Base-by-base conservation (phyloP, 2,329 filamentous ascomycete species). In the Penicillium glabrum region DNA sequence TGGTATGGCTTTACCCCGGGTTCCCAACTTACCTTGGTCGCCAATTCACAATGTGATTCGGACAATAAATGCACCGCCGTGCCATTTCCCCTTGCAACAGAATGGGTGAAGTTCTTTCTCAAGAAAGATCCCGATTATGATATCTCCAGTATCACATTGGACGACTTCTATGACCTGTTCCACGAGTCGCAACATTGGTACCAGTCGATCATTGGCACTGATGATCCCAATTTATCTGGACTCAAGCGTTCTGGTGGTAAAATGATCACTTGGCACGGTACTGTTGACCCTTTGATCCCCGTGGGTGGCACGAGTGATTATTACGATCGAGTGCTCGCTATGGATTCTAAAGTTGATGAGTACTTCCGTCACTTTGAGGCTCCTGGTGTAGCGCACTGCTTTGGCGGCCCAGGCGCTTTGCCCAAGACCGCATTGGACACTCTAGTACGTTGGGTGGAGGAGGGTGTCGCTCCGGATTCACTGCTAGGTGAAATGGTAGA, bases 231-330 rank as follows among this genome's bases (percentile, higher is more conserved):
- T 56, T 66, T 80, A 0, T 66, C 68, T 0, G 61, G 49, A 0
- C 80, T 79, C 62, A 68, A 67, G 27, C 49, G 61, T 1, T 54
- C 61, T 1, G 76, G 75, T 0, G 75, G 71, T 1, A 80, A 80
- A 57, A 70, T 80, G 63, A 69, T 80, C 16, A 73, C 70, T 1
- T 80, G 73, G 71, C 77, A 80, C 51, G 78, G 77, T 1, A 58
- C 75, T 7, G 69, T 68, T 3, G 76, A 79, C 57, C 57, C 71
- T 21, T 57, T 77, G n/a, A 78, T 80, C 54, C 63, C 66, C 23
- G 65, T 72, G 1, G 67, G 70, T 9, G 73, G 75, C 2, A 75
- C 72, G 1, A 57, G 60, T 3, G 52, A 72, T 24, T 79, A 79
- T 60, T 78, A 77, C 56, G 51, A 71, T 7, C 57, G 64, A 7